phyloP scores from a whole-genome alignment of 2,329 filamentous ascomycete species.

The Cercospora sojina region DNA sequence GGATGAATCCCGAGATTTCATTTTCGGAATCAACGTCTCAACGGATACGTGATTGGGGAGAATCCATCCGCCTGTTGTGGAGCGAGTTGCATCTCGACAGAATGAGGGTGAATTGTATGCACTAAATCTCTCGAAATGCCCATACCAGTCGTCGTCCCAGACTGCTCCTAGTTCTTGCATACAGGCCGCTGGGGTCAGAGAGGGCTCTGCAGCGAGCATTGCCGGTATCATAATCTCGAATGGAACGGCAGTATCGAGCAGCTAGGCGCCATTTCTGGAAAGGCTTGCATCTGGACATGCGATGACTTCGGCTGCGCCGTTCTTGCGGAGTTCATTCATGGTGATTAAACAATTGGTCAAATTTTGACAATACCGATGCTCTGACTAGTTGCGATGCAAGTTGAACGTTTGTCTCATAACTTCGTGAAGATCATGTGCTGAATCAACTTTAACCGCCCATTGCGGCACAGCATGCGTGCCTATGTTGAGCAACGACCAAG shows the following conservation, averaged over 20 bases:
- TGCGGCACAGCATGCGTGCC: not conserved
- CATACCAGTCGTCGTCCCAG: not conserved
- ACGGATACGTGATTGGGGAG: not conserved
- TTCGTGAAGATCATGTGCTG: not conserved
- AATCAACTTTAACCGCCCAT: not conserved
- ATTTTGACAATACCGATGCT: not conserved
- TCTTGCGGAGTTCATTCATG: not conserved
- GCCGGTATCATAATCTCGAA: not conserved
- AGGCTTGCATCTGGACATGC: not conserved
- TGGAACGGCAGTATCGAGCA: not conserved
- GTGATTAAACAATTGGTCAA: not conserved
- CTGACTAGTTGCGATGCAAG: not conserved
- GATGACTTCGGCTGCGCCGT: not conserved
- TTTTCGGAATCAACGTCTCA: not conserved
- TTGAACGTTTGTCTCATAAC: not conserved
- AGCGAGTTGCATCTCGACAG: not conserved
- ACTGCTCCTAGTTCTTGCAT: not conserved
- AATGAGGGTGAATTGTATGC: not conserved
- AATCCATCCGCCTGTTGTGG: not conserved
- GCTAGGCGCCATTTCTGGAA: not conserved
- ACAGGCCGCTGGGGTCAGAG: not conserved
- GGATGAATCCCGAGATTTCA: not conserved
- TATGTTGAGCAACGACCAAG: not conserved
- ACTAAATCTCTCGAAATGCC: not conserved
- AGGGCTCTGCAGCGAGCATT: not conserved